A percentile compares a stretch with the other conserved stretches of the same genome.
Conservation (phyloP, 176 grass and related monocot species). For the Avena insularis region DNA sequence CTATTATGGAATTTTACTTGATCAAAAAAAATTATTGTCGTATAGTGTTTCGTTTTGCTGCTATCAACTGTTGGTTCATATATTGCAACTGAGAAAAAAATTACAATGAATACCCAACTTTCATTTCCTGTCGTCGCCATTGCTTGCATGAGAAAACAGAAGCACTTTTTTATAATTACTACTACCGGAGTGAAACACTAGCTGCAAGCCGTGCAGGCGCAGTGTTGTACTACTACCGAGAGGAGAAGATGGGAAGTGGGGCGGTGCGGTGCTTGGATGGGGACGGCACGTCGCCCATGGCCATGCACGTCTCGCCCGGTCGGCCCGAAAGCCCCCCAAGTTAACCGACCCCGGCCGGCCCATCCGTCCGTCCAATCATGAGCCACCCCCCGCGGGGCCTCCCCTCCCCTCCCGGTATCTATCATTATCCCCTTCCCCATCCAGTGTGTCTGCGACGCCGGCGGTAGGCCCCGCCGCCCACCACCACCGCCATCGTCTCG, state of each 20-base stretch:
- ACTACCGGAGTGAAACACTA: too few relatives aligned
- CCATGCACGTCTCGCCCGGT: neutral
- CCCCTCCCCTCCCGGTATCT: neutral
- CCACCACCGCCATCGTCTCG: slow-evolving; percentile 16
- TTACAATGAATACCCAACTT: too few relatives aligned
- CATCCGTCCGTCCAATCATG: slow-evolving; percentile 48
- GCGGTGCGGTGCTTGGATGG: slow-evolving; percentile 48
- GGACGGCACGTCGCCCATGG: slow-evolving; percentile 39
- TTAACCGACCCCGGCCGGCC: neutral
- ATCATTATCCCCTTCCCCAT: neutral
- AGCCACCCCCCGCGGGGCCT: neutral
- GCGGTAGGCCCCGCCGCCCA: slow-evolving; percentile 43
- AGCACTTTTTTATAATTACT: too few relatives aligned
- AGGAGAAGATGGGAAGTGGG: slow-evolving; percentile 19
- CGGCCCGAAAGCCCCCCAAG: slow-evolving; percentile 31
- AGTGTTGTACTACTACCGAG: neutral
- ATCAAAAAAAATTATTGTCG: too few relatives aligned
- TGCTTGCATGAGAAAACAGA: too few relatives aligned
- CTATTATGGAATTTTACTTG: too few relatives aligned
- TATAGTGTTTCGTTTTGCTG: too few relatives aligned
- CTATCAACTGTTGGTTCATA: too few relatives aligned
- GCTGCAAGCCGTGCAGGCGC: neutral
- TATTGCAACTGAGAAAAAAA: too few relatives aligned
- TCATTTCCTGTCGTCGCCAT: too few relatives aligned
- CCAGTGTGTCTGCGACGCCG: neutral